These are phyloP conservation scores for Cylindrotheca closterium DNA, from an alignment of 108 stramenopile species.

Conservation along the genomic window DNA sequence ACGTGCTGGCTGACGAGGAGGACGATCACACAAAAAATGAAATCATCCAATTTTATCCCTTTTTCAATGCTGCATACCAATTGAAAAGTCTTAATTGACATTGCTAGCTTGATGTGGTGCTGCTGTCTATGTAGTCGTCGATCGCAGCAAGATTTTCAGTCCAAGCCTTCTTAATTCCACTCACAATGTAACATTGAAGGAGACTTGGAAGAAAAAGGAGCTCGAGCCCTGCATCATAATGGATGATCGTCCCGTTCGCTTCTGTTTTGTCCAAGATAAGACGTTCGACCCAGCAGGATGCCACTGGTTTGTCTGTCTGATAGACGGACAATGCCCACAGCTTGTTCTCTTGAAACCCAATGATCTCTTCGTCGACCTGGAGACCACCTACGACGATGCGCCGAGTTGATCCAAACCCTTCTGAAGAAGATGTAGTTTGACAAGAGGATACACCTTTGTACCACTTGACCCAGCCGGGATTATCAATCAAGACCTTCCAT, in stretches of 20 bases:
- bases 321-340: slow-evolving; percentile 13
- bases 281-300: slow-evolving; percentile 1
- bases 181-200: background rate
- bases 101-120: too few species aligned
- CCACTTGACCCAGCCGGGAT: slow-evolving; percentile 9
- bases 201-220: background rate
- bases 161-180: slow-evolving; percentile 2
- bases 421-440: background rate
- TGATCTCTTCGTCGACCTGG: slow-evolving; percentile 1
- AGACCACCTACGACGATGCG: background rate
- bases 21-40: too few species aligned
- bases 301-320: background rate
- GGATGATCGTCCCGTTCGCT: background rate
- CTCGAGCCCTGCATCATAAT: slow-evolving; percentile 2
- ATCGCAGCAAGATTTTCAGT: background rate
- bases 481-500: slow-evolving; percentile 7
- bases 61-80: too few species aligned
- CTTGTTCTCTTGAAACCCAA: slow-evolving; percentile 1
- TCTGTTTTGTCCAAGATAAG: background rate
- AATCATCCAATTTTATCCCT: too few species aligned
- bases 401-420: slow-evolving; percentile 2
- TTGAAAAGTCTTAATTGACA: too few species aligned
- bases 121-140: slow-evolving; percentile 8
- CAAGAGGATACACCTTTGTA: slow-evolving; percentile 2
- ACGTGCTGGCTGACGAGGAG: too few species aligned